Evolutionary conservation across 345 rosid species (phyloP), one percentile per base, ranked within the genome.

Genomic region (Populus davidiana): DNA sequence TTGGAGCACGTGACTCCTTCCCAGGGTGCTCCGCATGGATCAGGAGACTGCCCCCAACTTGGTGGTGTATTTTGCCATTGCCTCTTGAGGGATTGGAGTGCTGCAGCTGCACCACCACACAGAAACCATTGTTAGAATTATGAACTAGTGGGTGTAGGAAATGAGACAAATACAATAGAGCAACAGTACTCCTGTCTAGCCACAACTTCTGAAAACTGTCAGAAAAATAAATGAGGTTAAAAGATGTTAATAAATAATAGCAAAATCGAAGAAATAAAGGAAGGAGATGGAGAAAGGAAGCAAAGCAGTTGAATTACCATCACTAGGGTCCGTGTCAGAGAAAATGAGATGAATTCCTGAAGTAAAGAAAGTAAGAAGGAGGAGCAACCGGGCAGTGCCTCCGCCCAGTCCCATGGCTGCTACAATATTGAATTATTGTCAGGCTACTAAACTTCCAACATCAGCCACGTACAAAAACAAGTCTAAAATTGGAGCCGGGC

Each of bases 21-120:
- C 99, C 98, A 96, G 71, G 92, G 91, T 63, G 78, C 73, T 74
- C 90, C 91, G 78, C 97, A 96, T 10, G 99, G 98, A 83, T 92
- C 98, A 39, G 87, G 86, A 31, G 94, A 88, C 17, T 77, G 86
- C 52, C 70, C 86, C 97, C 97, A 96, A 77, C 85, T 89, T 29
- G 97, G 93, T 0, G 99, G 98, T 3, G 87, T 85, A 84, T 92
- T 90, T 78, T 83, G 67, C 97, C 98, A 96, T 43, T 86, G 82
- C 80, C 86, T 85, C 87, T 87, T 90, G 83, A 95, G 86, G 63
- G 98, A 93, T 76, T 88, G 93, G 27, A 93, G 88, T 23, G 87
- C 92, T 16, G 94, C 97, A 61, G 86, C 98, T 93, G 87, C 77
- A 80, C 67, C 36, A 31, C 36, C 21, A 41, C n/a, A 49, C 31